Evolutionary conservation across 352 stramenopile species (phyloP).

Genomic region (Aphanomyces euteiches): DNA sequence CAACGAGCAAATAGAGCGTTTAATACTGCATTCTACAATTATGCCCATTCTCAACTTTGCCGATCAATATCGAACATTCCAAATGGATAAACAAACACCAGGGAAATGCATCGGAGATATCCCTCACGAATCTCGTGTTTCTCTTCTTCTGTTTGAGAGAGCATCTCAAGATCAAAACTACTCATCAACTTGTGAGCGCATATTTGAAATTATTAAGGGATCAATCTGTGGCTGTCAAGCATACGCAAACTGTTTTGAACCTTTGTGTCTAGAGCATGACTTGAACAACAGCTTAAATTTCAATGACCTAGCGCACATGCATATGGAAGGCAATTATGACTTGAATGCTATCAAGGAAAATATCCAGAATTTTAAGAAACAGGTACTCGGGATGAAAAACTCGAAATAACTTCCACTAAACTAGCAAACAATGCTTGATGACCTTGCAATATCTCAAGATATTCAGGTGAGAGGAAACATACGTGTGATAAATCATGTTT

Average conservation of each 20-base stretch:
- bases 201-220: conserved; percentile 44
- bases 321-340: conserved; percentile 46
- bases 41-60: conserved; percentile 48
- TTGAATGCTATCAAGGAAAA: conserved; percentile 44
- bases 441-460: conserved; percentile 20
- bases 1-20: conserved; percentile 42
- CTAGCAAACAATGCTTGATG: conserved; percentile 14
- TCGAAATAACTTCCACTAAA: not conserved
- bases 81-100: conserved; percentile 32
- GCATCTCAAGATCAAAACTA: conserved; percentile 41
- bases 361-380: conserved; percentile 37
- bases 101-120: not conserved
- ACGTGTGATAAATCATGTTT: not conserved
- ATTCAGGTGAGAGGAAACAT: conserved; percentile 16
- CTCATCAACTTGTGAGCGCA: conserved; percentile 37
- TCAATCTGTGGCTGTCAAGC: conserved; percentile 30
- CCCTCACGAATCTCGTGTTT: not conserved
- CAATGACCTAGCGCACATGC: conserved; percentile 41
- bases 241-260: conserved; percentile 40
- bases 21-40: conserved; percentile 43
- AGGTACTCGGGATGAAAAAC: conserved; percentile 34
- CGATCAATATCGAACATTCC: conserved; percentile 41
- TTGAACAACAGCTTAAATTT: conserved; percentile 52
- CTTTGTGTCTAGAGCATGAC: conserved; percentile 38
- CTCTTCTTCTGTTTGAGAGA: conserved; percentile 37